Conservation (phyloP, 257 asterid genomes). For the Thymus mandschuricus region DNA sequence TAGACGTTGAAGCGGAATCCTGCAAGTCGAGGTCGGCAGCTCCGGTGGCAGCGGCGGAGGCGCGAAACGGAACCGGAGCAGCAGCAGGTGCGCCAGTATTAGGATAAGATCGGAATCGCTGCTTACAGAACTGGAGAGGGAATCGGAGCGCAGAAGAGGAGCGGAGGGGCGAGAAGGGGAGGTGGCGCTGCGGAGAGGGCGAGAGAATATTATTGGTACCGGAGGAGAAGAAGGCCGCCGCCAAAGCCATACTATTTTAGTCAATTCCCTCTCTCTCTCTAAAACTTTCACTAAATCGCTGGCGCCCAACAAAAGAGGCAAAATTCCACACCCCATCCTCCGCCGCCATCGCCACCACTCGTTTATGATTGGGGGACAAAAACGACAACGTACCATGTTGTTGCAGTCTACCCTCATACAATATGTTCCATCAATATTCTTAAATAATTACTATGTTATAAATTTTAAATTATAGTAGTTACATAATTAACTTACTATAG, state of each 20-base stretch:
- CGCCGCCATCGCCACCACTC: slow-evolving; percentile 15
- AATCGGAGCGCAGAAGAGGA: slow-evolving; percentile 22
- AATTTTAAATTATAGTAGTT: too few species aligned
- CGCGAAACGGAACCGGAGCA: slow-evolving; percentile 30
- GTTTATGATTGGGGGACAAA: neutral
- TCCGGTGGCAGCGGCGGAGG: slow-evolving; percentile 18
- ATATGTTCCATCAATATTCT: too few species aligned
- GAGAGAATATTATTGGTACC: slow-evolving; percentile 31
- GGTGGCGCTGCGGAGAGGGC: slow-evolving; percentile 23
- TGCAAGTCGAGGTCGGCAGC: slow-evolving; percentile 23
- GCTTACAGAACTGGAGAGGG: neutral
- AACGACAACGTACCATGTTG: neutral
- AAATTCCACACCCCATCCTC: neutral
- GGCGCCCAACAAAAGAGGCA: neutral
- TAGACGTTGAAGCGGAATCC: slow-evolving; percentile 35
- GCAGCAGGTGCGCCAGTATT: slow-evolving; percentile 16
- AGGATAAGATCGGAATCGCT: neutral
- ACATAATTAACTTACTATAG: too few species aligned
- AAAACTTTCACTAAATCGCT: neutral
- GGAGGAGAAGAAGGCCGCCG: slow-evolving; percentile 36
- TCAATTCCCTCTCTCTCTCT: neutral
- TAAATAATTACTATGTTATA: too few species aligned
- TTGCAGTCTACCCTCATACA: neutral
- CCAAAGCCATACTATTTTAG: slow-evolving; percentile 39
- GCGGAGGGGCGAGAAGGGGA: slow-evolving; percentile 19